These are phyloP conservation scores for Erysiphe neolycopersici DNA, from an alignment of 2,329 filamentous ascomycete species.

Conservation along the genomic window DNA sequence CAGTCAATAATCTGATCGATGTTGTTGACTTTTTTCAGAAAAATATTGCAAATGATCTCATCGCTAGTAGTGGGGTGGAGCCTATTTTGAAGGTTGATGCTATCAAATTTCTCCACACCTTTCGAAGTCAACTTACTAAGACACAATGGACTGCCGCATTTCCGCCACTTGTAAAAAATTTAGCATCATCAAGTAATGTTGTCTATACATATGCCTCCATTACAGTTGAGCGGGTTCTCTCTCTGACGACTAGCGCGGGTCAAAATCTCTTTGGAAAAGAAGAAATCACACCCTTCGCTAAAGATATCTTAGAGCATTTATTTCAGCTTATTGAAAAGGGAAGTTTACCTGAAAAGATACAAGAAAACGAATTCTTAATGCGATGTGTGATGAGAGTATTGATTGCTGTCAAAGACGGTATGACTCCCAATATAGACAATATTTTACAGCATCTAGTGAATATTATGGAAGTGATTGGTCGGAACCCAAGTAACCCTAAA, in stretches of 20 bases:
- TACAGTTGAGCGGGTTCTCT: conserved; percentile 78
- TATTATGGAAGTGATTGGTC: conserved; percentile 76
- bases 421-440: conserved; percentile 44
- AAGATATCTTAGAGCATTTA: conserved; percentile 66
- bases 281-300: conserved; percentile 57
- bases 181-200: conserved; percentile 76
- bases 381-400: conserved; percentile 94
- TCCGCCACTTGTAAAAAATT: conserved; percentile 68
- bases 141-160: conserved; percentile 82
- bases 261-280: conserved; percentile 54
- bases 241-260: conserved; percentile 48
- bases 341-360: conserved; percentile 64
- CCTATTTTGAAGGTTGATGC: conserved; percentile 89
- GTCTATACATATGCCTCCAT: conserved; percentile 96
- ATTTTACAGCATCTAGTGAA: conserved; percentile 64
- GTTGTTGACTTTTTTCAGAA: conserved; percentile 90
- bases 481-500: conserved; percentile 86
- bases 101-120: conserved; percentile 93
- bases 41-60: conserved; percentile 68
- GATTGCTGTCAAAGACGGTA: conserved; percentile 71
- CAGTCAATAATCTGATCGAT: conserved; percentile 63
- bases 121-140: conserved; percentile 80
- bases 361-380: conserved; percentile 98
- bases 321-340: conserved; percentile 81
- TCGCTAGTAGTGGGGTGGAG: conserved; percentile 40